Evolutionary conservation across 1,139 yeast genomes (phyloP), one percentile per base, ranked within the genome.

Genomic region (Debaryomyces nepalensis): DNA sequence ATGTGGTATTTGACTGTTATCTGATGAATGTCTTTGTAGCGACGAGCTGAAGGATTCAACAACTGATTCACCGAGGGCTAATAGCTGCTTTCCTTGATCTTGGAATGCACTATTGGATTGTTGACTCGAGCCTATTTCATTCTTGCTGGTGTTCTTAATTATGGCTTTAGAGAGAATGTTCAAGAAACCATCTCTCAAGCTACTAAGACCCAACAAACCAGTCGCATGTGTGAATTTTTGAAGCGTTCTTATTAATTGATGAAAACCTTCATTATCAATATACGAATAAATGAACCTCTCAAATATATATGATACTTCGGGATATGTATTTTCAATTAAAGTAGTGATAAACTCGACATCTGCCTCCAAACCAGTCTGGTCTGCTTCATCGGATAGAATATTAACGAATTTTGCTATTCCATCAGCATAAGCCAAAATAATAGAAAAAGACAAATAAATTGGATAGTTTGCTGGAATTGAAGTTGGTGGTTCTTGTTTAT

Each of bases 171-270:
- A 79, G 45, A 91, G 72, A 20, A 85, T 63, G 16, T 65, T 54
- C 39, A 90, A 62, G 34, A 87, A 74, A 2, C 79, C 76, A 55
- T 87, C 87, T 40, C 95, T 67, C 10, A 84, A 71, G 0, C 67
- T 66, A 1, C 62, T 55, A 15, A 85, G 58, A 0, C 81, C 82
- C 23, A 90, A 63, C n/a, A 87, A 66, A 0, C 97, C 97, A 0
- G 93, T 75, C 0, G 93, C 81, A 57, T 90, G 97, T 4, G 95
- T 79, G 40, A 87, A 72, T 48, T 84, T 84, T 59, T 91, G 97
- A 6, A 87, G 70, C 0, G 95, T 78, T 37, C 96, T 70, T 2
- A 90, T 81, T 11, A 81, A 55, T 9, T 69, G 63, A 46, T 85
- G 87, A 57, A 87, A 73, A 18, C 81, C 57, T 15, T 85, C 91